Percentiles rank a stretch among this genome's conserved stretches.
Conservation (phyloP, 768 basidiomycete species). For the Lactarius trivialis region DNA sequence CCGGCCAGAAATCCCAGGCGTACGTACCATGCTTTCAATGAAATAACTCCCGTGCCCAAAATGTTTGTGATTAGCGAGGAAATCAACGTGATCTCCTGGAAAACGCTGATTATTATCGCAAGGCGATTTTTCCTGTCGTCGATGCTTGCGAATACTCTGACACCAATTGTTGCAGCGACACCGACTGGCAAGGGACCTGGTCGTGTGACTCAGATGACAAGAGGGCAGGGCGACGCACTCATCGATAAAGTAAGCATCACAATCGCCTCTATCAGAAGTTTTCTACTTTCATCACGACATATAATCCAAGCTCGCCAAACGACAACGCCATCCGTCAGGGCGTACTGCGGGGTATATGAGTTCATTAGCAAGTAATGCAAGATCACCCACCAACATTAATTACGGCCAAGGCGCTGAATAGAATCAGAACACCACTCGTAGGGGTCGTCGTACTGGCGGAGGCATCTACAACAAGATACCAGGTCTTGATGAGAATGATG, state of each 20-base stretch:
- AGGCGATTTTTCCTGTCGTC: neutral
- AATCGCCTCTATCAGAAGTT: neutral
- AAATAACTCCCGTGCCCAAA: neutral
- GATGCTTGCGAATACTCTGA: neutral
- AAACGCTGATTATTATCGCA: neutral
- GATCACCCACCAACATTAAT: neutral
- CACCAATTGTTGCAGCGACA: neutral
- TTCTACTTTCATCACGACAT: neutral
- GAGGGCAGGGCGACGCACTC: neutral
- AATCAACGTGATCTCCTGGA: neutral
- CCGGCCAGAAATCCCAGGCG: neutral
- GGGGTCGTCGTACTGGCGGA: neutral
- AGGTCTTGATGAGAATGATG: neutral
- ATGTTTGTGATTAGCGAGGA: neutral
- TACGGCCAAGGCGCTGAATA: neutral
- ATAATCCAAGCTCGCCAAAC: slow-evolving; percentile 1
- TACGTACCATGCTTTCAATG: neutral
- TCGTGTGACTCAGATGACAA: neutral
- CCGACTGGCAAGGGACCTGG: neutral
- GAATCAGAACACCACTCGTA: neutral
- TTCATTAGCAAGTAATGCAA: neutral
- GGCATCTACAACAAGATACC: neutral
- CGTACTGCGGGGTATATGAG: neutral
- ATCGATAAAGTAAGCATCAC: neutral
- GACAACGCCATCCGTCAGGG: neutral